Evolutionary conservation across 768 basidiomycete genomes (phyloP).

Genomic region (Pholiota molesta): DNA sequence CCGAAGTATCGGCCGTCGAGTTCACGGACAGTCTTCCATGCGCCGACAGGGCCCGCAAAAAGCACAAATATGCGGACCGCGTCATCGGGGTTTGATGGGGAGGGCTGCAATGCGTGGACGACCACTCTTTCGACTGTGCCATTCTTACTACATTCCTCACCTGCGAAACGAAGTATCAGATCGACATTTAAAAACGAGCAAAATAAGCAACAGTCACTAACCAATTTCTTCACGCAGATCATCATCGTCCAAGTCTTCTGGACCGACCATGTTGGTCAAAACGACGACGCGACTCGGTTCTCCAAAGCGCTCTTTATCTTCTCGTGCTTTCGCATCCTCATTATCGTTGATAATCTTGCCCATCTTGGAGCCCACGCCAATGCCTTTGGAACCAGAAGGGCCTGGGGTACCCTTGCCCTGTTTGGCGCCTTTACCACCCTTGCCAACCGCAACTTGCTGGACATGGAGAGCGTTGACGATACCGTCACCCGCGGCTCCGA

Average conservation of each 20-base stretch:
- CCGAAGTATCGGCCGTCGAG: slow-evolving; percentile 93
- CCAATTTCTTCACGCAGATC: slow-evolving; percentile 90
- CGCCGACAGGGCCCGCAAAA: slow-evolving; percentile 89
- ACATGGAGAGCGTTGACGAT: slow-evolving; percentile 90
- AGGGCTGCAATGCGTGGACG: slow-evolving; percentile 75
- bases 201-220: slow-evolving; percentile 23
- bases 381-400: slow-evolving; percentile 35
- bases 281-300: slow-evolving; percentile 90
- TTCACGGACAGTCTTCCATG: slow-evolving; percentile 95
- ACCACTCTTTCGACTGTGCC: slow-evolving; percentile 92
- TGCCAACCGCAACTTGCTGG: slow-evolving; percentile 55
- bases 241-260: slow-evolving; percentile 83
- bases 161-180: slow-evolving; percentile 37
- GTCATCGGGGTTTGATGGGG: slow-evolving; percentile 69
- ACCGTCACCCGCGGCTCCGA: slow-evolving; percentile 82
- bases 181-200: neutral
- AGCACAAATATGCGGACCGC: slow-evolving; percentile 90
- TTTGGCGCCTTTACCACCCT: slow-evolving; percentile 33
- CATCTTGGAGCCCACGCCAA: slow-evolving; percentile 64
- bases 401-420: slow-evolving; percentile 31
- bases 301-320: slow-evolving; percentile 82
- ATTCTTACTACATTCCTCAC: slow-evolving; percentile 90
- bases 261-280: slow-evolving; percentile 87
- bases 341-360: slow-evolving; percentile 92
- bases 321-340: slow-evolving; percentile 76